Percentiles rank a stretch among this genome's conserved stretches.
Evolutionary conservation across 768 basidiomycete species (phyloP).

Genomic region (Leccinum broughii): DNA sequence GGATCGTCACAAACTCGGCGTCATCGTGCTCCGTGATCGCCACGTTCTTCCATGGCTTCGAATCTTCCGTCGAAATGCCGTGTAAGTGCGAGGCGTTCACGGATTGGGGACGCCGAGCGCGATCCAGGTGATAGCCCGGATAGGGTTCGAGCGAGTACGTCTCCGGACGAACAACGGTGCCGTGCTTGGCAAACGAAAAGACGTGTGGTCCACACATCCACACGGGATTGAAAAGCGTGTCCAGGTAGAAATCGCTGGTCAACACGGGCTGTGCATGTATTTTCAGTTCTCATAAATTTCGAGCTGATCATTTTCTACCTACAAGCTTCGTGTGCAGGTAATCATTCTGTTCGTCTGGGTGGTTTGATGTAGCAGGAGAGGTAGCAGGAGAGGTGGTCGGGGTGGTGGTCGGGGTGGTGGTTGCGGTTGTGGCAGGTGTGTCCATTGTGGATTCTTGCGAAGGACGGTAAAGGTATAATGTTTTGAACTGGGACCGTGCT

Average conservation of each 20-base stretch:
- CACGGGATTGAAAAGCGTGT: constrained; percentile 29
- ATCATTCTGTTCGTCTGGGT: not conserved
- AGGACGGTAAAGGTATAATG: not conserved
- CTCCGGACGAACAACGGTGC: constrained; percentile 7
- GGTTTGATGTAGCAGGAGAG: not conserved
- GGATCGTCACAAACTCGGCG: constrained; percentile 7
- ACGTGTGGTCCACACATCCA: too few relatives aligned
- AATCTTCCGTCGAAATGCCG: not conserved
- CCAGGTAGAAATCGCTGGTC: constrained; percentile 45
- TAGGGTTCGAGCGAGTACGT: not conserved
- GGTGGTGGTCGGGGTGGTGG: not conserved
- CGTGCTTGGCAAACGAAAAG: too few relatives aligned
- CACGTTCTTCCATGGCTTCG: constrained; percentile 24
- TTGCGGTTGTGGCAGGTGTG: not conserved
- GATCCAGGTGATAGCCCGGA: not conserved
- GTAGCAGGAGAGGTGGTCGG: not conserved
- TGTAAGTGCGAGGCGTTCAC: not conserved
- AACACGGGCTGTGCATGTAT: not conserved
- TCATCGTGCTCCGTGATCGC: constrained; percentile 18
- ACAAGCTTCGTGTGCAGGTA: not conserved
- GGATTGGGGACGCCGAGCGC: not conserved
- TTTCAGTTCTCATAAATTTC: not conserved
- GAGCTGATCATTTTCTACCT: not conserved
- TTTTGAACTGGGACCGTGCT: not conserved
- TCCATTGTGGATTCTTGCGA: not conserved